Conservation (phyloP, 2,329 filamentous ascomycete genomes). For the Capronia coronata region DNA sequence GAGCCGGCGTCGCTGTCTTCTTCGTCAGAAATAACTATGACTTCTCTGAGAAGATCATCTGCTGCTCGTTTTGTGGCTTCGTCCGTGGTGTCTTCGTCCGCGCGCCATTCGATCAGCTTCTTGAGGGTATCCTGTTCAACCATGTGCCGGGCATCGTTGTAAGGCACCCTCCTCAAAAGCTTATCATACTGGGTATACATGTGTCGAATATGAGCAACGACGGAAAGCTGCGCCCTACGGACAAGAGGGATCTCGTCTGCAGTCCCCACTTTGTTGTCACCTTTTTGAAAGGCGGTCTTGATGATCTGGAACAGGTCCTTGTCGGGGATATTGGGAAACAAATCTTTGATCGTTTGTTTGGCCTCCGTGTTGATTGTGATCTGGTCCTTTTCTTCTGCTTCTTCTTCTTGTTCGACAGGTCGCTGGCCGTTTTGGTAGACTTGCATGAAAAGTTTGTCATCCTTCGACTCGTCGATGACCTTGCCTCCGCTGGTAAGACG, state of each 20-base stretch:
- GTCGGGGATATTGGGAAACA: slow-evolving; percentile 58
- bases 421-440: slow-evolving; percentile 24
- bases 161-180: slow-evolving; percentile 48
- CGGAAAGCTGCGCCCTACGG: slow-evolving; percentile 55
- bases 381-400: slow-evolving; percentile 29
- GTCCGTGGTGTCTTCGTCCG: slow-evolving; percentile 50
- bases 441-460: slow-evolving; percentile 23
- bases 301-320: slow-evolving; percentile 53
- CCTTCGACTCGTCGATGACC: slow-evolving; percentile 34
- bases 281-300: slow-evolving; percentile 55
- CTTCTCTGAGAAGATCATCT: slow-evolving; percentile 58
- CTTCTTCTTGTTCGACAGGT: slow-evolving; percentile 18
- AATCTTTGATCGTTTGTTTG: slow-evolving; percentile 52
- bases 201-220: slow-evolving; percentile 57
- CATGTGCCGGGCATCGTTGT: slow-evolving; percentile 48
- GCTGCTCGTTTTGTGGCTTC: slow-evolving; percentile 47
- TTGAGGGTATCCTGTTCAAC: slow-evolving; percentile 52
- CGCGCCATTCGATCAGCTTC: slow-evolving; percentile 57
- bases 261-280: slow-evolving; percentile 53
- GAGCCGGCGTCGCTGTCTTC: slow-evolving; percentile 46
- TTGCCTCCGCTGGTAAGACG: slow-evolving; percentile 44
- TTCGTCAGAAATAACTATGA: slow-evolving; percentile 58
- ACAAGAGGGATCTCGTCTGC: slow-evolving; percentile 49
- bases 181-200: slow-evolving; percentile 57
- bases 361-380: slow-evolving; percentile 51